Percentiles rank a stretch among this genome's conserved stretches.
These are phyloP conservation scores for Tuber magnatum DNA, from an alignment of 495 filamentous ascomycete species.

Conservation along the genomic window DNA sequence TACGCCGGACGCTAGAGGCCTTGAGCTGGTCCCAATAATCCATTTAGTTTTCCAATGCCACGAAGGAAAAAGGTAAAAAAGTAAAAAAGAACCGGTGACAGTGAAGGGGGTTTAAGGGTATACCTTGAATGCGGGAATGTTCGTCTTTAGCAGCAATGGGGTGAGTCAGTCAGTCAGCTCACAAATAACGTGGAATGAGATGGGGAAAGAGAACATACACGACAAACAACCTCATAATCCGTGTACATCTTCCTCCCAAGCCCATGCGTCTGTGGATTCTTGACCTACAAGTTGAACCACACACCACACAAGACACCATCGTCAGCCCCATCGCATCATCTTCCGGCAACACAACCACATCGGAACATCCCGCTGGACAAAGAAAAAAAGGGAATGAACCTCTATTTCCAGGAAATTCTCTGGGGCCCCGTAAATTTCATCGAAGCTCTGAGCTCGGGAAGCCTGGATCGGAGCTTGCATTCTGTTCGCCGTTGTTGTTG, in stretches of 20 bases:
- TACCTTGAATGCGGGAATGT: constrained; percentile 97
- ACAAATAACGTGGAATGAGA: background rate
- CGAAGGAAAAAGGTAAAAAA: background rate
- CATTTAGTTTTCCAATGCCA: background rate
- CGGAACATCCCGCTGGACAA: constrained; percentile 14
- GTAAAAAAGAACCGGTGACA: background rate
- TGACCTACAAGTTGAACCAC: constrained; percentile 56
- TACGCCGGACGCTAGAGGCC: constrained; percentile 74
- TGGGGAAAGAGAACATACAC: constrained; percentile 39
- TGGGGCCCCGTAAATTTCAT: constrained; percentile 97
- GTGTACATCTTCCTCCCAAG: constrained; percentile 96
- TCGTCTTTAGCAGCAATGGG: constrained; percentile 51
- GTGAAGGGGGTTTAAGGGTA: constrained; percentile 29
- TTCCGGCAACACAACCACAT: constrained; percentile 7
- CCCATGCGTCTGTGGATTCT: constrained; percentile 90
- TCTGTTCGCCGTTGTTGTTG: constrained; percentile 4
- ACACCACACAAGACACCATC: constrained; percentile 1
- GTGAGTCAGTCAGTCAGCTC: background rate
- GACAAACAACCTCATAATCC: constrained; percentile 93
- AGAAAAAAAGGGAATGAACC: constrained; percentile 48
- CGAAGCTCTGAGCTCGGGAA: constrained; percentile 78
- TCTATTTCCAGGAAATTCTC: constrained; percentile 99
- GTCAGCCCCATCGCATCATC: constrained; percentile 13
- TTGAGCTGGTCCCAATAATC: constrained; percentile 44
- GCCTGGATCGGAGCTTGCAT: constrained; percentile 42